Evolutionary conservation across 306 rosid species (phyloP).

Genomic region (Ormosia emarginata): DNA sequence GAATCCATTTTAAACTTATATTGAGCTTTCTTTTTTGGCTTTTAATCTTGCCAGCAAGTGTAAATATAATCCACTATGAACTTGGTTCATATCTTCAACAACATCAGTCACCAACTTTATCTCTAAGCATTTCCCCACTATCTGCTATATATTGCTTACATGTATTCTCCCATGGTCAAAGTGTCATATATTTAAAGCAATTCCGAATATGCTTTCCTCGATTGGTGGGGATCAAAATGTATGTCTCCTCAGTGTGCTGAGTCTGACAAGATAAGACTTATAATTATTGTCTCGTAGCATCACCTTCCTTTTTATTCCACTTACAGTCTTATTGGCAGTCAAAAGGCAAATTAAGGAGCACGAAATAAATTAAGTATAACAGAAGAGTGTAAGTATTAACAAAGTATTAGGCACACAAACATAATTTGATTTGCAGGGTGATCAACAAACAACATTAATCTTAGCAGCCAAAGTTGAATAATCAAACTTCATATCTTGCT

Average conservation of each 20-base stretch:
- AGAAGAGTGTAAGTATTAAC: not conserved
- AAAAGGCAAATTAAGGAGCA: not conserved
- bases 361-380: not conserved
- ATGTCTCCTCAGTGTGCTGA: constrained; percentile 2
- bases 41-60: constrained; percentile 1
- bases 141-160: not conserved
- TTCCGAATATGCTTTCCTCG: not conserved
- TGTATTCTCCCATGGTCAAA: constrained; percentile 10
- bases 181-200: not conserved
- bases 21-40: not conserved
- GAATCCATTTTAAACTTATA: constrained; percentile 35
- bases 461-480: not conserved
- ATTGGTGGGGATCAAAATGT: not conserved
- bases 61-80: constrained; percentile 7
- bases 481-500: not conserved
- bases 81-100: constrained; percentile 15
- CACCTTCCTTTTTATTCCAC: constrained; percentile 16
- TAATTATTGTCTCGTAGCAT: not conserved
- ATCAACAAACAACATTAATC: not conserved
- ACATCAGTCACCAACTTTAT: not conserved
- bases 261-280: constrained; percentile 5
- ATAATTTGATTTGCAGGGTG: not conserved
- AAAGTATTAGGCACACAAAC: not conserved
- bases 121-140: not conserved
- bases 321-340: not conserved